Evolutionary conservation across 495 filamentous ascomycete genomes (phyloP).

Genomic region (Letharia columbiana): DNA sequence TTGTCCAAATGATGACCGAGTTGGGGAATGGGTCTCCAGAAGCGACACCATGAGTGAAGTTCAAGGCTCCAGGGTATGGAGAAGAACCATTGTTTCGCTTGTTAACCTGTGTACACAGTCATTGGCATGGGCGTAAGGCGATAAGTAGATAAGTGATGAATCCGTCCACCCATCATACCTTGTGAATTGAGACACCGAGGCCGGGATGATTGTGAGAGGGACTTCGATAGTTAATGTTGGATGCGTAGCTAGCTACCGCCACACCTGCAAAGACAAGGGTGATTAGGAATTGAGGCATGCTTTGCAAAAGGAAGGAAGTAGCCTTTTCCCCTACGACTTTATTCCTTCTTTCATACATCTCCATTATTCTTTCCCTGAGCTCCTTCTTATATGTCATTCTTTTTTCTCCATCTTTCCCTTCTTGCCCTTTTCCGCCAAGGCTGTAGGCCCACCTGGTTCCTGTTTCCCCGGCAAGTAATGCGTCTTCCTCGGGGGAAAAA

Average conservation of each 20-base stretch:
- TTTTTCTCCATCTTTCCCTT: no score
- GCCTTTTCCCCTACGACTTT: neutral
- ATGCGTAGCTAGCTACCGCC: conserved; percentile 23
- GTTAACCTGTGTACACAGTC: conserved; percentile 25
- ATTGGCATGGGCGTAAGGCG: conserved; percentile 21
- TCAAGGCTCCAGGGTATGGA: conserved; percentile 39
- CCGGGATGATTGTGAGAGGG: conserved; percentile 52
- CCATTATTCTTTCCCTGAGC: neutral
- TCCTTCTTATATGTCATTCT: no score
- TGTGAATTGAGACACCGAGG: conserved; percentile 48
- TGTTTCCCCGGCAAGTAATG: no score
- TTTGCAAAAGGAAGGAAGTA: neutral
- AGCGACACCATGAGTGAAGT: conserved; percentile 40
- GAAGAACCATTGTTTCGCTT: conserved; percentile 35
- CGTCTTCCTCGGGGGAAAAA: no score
- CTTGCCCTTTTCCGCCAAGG: no score
- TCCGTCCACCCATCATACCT: conserved; percentile 30
- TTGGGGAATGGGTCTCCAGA: conserved; percentile 53
- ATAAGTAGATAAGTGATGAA: conserved; percentile 13
- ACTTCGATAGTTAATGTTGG: conserved; percentile 51
- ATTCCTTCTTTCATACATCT: no score
- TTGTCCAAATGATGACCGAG: conserved; percentile 60
- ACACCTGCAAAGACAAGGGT: conserved; percentile 14
- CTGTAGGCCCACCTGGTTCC: no score
- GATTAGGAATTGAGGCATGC: conserved; percentile 20